phyloP scores from a whole-genome alignment of 2,329 filamentous ascomycete species.

The Ceratocystis destructans region DNA sequence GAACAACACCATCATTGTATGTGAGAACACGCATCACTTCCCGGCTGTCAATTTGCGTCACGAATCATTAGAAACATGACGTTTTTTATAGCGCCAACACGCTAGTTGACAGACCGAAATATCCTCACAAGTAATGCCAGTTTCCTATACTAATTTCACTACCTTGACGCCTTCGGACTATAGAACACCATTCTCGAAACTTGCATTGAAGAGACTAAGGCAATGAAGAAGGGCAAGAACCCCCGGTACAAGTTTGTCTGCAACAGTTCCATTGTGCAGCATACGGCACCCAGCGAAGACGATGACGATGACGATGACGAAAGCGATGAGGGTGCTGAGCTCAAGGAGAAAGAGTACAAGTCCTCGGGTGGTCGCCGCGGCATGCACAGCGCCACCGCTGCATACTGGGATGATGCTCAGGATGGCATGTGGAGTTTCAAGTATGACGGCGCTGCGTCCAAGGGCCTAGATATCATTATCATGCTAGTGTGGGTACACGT shows the following conservation, averaged over 20 bases:
- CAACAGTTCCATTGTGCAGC: constrained; percentile 97
- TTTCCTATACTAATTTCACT: background rate
- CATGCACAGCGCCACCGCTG: constrained; percentile 76
- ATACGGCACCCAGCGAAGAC: constrained; percentile 51
- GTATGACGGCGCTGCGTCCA: constrained; percentile 55
- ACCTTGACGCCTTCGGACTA: background rate
- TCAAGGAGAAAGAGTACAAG: constrained; percentile 48
- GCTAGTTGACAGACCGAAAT: background rate
- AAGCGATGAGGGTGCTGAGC: constrained; percentile 38
- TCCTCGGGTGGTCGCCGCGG: constrained; percentile 71
- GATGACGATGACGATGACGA: constrained; percentile 40
- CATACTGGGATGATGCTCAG: constrained; percentile 83
- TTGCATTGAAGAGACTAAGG: constrained; percentile 57
- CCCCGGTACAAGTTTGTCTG: constrained; percentile 84
- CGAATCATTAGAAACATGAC: background rate
- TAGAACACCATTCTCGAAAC: constrained; percentile 65
- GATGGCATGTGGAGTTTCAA: constrained; percentile 86
- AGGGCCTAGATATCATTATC: constrained; percentile 56
- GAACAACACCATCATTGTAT: constrained; percentile 88
- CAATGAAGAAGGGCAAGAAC: constrained; percentile 28
- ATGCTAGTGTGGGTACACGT: constrained; percentile 68
- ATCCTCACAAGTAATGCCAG: background rate
- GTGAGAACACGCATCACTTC: constrained; percentile 24
- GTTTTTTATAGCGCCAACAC: background rate
- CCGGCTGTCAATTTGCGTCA: background rate